These are phyloP conservation scores for Raffaelea ambrosiae DNA, from an alignment of 2,329 filamentous ascomycete species.

Conservation along the genomic window DNA sequence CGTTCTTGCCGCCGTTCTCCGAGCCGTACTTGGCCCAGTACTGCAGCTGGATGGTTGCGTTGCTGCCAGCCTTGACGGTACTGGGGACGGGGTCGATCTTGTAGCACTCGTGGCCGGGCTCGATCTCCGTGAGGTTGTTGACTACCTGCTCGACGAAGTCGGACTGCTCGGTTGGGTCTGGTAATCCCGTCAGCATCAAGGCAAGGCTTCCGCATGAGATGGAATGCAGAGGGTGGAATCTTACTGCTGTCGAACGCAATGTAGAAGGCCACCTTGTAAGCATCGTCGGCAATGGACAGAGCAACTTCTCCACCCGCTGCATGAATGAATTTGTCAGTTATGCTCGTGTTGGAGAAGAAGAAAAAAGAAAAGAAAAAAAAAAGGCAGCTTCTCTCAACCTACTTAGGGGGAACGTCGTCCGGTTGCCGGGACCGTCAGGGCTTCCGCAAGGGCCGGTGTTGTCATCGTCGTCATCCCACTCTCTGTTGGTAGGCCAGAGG, in stretches of 20 bases:
- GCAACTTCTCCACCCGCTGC: constrained; percentile 5
- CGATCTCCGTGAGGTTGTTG: constrained; percentile 19
- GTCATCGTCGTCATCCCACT: constrained; percentile 39
- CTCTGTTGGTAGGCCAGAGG: constrained; percentile 43
- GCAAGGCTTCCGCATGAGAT: too few relatives aligned
- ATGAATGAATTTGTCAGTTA: too few relatives aligned
- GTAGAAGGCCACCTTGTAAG: constrained; percentile 14
- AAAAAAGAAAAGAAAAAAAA: too few relatives aligned
- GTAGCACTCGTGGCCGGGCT: constrained; percentile 28
- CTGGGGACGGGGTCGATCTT: constrained; percentile 19
- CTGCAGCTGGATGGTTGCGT: constrained; percentile 27
- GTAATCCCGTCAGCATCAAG: too few relatives aligned
- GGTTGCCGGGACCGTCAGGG: constrained; percentile 29
- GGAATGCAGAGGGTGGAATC: too few relatives aligned
- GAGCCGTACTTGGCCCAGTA: constrained; percentile 22
- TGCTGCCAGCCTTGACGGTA: constrained; percentile 19
- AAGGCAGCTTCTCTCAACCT: too few relatives aligned
- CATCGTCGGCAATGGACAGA: constrained; percentile 12
- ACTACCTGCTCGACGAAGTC: constrained; percentile 23
- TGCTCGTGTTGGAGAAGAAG: too few relatives aligned
- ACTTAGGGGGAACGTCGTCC: constrained; percentile 40
- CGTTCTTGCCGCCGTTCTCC: constrained; percentile 17
- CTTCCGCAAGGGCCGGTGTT: constrained; percentile 45
- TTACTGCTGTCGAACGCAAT: constrained; percentile 28
- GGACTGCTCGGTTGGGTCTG: constrained; percentile 22